Base-by-base conservation (phyloP, 1,139 yeast genomes). In the Scheffersomyces lignicola region DNA sequence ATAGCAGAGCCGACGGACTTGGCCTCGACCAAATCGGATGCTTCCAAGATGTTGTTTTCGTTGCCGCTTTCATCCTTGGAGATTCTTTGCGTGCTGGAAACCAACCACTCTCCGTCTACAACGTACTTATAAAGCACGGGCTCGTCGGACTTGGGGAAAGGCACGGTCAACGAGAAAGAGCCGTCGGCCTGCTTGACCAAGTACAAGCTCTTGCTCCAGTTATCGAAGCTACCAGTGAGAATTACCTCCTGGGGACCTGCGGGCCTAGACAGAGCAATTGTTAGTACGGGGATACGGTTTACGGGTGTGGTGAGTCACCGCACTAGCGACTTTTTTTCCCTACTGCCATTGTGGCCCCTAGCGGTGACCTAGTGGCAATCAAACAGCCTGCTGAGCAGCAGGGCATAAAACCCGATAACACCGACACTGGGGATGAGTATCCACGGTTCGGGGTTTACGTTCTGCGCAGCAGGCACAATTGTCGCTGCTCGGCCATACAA, bases 181-280 rank as follows among this genome's bases (percentile, higher is more conserved):
- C 87, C 89, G 45, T 73, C 75, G 3, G 76, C 57, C 43, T 75
- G 76, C 53, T 81, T 76, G 32, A 79, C 78, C 43, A 84, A 65
- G 25, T 76, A 77, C 38, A 75, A 64, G 1, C 78, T 58, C 44
- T 81, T 73, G 29, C 75, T 56, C 95, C 95, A 85, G 49, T 79
- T 65, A 56, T 84, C 92, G 58, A 85, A 84, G 33, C 82, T 72
- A 43, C 95, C 95, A 18, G 92, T 83, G 40, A 85, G 80, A 42
- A 77, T 66, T 37, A 85, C 92, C 31, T 78, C 78, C 32, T 68
- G 41, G n/a, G 92, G 88, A 42, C 92, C 90, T 21, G 76, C 58
- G 24, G 90, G 90, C 90, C 89, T 76, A 52, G 17, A 33, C 17
- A 20, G n/a, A 32, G 17, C 22, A 17, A 7, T 8, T 9, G 43